A percentile compares a stretch with the other conserved stretches of the same genome.
Evolutionary conservation across 2,329 filamentous ascomycete species (phyloP).

Genomic region (Helminthosporium solani): DNA sequence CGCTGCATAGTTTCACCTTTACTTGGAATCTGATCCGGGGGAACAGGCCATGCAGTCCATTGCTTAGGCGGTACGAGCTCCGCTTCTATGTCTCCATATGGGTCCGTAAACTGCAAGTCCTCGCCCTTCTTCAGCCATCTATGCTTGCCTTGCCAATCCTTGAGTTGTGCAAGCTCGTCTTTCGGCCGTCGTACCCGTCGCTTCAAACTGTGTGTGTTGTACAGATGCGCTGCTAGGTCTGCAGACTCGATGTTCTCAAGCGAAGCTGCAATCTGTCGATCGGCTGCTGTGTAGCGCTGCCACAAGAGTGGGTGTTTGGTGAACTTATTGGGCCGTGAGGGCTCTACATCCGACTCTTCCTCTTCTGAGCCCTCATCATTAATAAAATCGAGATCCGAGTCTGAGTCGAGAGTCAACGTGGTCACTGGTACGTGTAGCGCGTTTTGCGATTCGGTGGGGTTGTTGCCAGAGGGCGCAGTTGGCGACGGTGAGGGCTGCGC

Average conservation of each 20-base stretch:
- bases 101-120: conserved; percentile 29
- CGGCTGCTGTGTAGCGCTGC: conserved; percentile 61
- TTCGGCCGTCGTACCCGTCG: conserved; percentile 38
- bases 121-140: conserved; percentile 41
- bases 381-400: conserved; percentile 8
- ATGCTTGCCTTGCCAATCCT: conserved; percentile 44
- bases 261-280: conserved; percentile 63
- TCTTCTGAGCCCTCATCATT: conserved; percentile 18
- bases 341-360: conserved; percentile 9
- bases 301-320: conserved; percentile 67
- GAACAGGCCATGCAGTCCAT: conserved; percentile 88
- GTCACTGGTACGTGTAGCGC: conserved; percentile 8
- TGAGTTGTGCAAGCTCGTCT: conserved; percentile 15
- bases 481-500: conserved; percentile 6
- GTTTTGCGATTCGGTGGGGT: conserved; percentile 10
- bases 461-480: background rate
- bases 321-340: conserved; percentile 65
- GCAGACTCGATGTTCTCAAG: conserved; percentile 63
- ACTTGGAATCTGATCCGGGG: conserved; percentile 60
- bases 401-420: background rate
- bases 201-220: conserved; percentile 73
- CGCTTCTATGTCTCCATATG: conserved; percentile 27
- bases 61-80: conserved; percentile 51
- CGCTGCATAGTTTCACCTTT: conserved; percentile 49
- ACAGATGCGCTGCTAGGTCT: conserved; percentile 75